Evolutionary conservation across 1,284 basidiomycete species (phyloP).

Genomic region (Pseudomicrostroma phylloplanum): DNA sequence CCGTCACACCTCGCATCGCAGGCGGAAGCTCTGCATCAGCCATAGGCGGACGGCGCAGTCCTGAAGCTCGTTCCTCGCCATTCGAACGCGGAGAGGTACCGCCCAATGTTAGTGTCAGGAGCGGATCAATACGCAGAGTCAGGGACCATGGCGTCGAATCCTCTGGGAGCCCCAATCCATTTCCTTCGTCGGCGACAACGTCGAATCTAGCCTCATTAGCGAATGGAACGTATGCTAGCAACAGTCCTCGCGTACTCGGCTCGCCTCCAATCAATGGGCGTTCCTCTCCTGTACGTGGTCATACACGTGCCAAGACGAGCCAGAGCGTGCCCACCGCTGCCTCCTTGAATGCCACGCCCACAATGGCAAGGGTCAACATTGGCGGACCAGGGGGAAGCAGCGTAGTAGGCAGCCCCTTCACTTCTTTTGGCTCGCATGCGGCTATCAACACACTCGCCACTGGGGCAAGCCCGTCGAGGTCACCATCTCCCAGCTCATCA

Average conservation of each 20-base stretch:
- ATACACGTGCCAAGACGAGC: neutral
- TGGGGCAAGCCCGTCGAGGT: neutral
- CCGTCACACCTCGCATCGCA: neutral
- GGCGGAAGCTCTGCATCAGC: neutral
- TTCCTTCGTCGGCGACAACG: neutral
- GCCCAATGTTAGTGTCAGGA: neutral
- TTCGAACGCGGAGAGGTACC: neutral
- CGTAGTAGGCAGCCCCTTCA: neutral
- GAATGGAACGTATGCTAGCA: neutral
- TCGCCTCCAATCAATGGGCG: neutral
- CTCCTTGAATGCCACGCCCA: neutral
- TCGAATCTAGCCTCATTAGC: neutral
- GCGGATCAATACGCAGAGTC: neutral
- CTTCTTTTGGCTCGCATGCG: neutral
- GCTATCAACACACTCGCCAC: neutral
- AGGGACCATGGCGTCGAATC: neutral
- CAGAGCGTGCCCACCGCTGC: neutral
- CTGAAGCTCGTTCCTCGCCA: neutral
- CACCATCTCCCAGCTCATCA: neutral
- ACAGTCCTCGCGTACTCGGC: neutral
- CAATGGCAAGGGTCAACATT: neutral
- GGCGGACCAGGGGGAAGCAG: neutral
- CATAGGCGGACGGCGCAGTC: neutral
- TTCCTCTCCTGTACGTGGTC: conserved; percentile 1
- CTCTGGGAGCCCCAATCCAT: neutral